Conservation (phyloP, 2,329 filamentous ascomycete genomes). For the Coleophoma cylindrospora region DNA sequence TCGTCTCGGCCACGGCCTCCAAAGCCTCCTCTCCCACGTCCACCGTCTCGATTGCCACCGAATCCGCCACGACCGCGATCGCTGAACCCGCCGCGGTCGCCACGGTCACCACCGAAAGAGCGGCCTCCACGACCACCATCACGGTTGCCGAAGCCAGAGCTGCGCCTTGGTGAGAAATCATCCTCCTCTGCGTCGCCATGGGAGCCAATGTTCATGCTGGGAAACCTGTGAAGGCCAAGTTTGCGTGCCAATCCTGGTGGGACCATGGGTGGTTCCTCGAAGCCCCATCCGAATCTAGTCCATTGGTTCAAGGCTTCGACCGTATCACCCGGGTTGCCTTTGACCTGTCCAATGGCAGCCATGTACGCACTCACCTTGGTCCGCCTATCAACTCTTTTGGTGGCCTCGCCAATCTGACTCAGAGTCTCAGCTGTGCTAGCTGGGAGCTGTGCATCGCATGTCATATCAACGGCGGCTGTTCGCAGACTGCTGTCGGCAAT, state of each 20-base stretch:
- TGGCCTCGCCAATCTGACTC: slow-evolving; percentile 19
- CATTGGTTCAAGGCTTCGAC: slow-evolving; percentile 20
- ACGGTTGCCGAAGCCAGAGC: background rate
- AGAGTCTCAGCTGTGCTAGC: slow-evolving; percentile 19
- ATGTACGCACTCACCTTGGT: slow-evolving; percentile 22
- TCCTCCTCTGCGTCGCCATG: background rate
- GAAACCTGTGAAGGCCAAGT: slow-evolving; percentile 15
- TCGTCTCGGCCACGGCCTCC: background rate
- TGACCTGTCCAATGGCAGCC: slow-evolving; percentile 11
- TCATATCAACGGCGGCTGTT: slow-evolving; percentile 25
- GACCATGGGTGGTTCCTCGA: slow-evolving; percentile 22
- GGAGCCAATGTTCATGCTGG: slow-evolving; percentile 12
- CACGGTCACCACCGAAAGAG: background rate
- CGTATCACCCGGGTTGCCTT: background rate
- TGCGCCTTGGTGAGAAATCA: background rate
- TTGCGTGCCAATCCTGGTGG: slow-evolving; percentile 11
- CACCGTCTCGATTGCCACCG: background rate
- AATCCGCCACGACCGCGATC: background rate
- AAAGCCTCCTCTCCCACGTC: background rate
- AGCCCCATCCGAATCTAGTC: slow-evolving; percentile 27
- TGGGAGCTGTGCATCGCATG: slow-evolving; percentile 26
- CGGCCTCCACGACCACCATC: slow-evolving; percentile 2
- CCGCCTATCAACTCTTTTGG: slow-evolving; percentile 19
- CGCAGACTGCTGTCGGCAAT: slow-evolving; percentile 17
- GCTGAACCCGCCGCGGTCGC: background rate